phyloP scores from a whole-genome alignment of 306 rosid species.

The Corylus avellana region DNA sequence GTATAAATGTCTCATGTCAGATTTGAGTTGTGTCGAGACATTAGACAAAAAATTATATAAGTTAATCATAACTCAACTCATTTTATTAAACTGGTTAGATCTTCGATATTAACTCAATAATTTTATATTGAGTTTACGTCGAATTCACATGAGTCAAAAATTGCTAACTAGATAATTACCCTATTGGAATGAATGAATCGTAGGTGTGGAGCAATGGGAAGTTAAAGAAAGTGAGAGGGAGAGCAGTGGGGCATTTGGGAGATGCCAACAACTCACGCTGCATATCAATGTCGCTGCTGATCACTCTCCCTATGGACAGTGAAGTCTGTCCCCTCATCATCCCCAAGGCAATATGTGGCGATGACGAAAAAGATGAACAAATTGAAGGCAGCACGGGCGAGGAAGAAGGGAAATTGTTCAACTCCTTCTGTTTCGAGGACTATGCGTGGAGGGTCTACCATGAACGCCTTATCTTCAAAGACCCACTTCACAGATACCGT shows the following conservation, averaged over 20 bases:
- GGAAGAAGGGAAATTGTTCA: constrained; percentile 39
- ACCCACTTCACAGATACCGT: constrained; percentile 70
- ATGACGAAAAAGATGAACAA: background rate
- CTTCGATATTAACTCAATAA: too few species aligned
- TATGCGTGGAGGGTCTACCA: constrained; percentile 85
- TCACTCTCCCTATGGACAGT: constrained; percentile 69
- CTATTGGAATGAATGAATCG: background rate
- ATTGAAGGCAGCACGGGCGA: background rate
- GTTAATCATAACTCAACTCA: too few species aligned
- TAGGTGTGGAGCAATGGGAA: constrained; percentile 94
- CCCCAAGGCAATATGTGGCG: constrained; percentile 11
- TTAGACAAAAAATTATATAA: too few species aligned
- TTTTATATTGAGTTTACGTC: too few species aligned
- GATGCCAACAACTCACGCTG: constrained; percentile 34
- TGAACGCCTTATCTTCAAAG: constrained; percentile 59
- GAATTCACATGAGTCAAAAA: too few species aligned
- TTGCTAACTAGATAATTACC: background rate
- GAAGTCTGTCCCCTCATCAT: constrained; percentile 58
- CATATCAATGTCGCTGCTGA: constrained; percentile 63
- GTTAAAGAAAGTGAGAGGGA: constrained; percentile 84
- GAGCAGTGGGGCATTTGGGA: constrained; percentile 44
- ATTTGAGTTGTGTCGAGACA: too few species aligned
- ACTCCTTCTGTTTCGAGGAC: constrained; percentile 71
- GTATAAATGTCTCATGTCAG: too few species aligned
- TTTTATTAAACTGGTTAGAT: too few species aligned